Conservation (phyloP, 768 basidiomycete genomes). For the Albatrellus ellisii region DNA sequence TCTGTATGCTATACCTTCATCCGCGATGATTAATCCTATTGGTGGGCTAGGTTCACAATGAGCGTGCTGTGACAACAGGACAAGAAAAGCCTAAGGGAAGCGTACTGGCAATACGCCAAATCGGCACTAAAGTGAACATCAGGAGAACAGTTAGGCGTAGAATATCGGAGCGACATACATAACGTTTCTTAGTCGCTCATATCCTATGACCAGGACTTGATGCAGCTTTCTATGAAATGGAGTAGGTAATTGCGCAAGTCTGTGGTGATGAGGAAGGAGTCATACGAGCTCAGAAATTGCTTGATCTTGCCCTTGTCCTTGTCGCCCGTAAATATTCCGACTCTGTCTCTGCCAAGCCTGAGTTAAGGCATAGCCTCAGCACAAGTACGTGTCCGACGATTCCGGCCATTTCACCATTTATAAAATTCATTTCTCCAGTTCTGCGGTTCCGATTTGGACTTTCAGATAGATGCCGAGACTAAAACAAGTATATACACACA, state of each 20-base stretch:
- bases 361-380: not conserved
- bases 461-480: not conserved
- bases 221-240: conserved; percentile 41
- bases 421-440: conserved; percentile 95
- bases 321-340: conserved; percentile 48
- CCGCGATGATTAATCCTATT: conserved; percentile 88
- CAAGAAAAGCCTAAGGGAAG: not conserved
- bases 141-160: conserved; percentile 1
- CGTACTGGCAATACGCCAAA: conserved; percentile 52
- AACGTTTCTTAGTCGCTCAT: conserved; percentile 77
- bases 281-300: conserved; percentile 62
- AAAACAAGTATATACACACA: conserved; percentile 36
- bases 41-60: conserved; percentile 45
- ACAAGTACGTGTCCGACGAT: not conserved
- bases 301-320: conserved; percentile 44
- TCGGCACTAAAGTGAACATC: conserved; percentile 28
- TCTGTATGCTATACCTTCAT: conserved; percentile 54
- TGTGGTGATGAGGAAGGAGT: not conserved
- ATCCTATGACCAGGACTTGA: conserved; percentile 88
- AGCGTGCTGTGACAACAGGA: not conserved
- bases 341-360: conserved; percentile 42
- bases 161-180: conserved; percentile 33
- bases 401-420: conserved; percentile 57
- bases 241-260: conserved; percentile 1
- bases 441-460: conserved; percentile 23